Percentiles rank a stretch among this genome's conserved stretches.
phyloP scores from a whole-genome alignment of 768 basidiomycete species.

The Serendipita sp. region DNA sequence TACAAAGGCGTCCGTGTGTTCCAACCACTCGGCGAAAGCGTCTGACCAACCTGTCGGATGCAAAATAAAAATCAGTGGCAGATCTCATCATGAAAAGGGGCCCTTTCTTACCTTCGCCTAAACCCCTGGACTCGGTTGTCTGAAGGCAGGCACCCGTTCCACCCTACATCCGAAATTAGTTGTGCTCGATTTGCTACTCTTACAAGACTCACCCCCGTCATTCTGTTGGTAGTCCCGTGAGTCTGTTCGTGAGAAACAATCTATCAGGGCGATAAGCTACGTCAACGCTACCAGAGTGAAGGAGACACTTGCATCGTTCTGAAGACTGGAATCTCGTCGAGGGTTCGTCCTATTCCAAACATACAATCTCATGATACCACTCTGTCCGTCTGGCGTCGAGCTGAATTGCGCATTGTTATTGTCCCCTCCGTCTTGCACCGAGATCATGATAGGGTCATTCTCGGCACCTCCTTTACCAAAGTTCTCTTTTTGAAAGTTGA shows the following conservation, averaged over 20 bases:
- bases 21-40: slow-evolving; percentile 18
- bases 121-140: slow-evolving; percentile 23
- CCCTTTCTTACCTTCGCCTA: slow-evolving; percentile 17
- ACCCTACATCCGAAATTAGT: slow-evolving; percentile 18
- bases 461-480: slow-evolving; percentile 22
- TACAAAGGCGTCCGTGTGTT: slow-evolving; percentile 6
- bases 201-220: slow-evolving; percentile 20
- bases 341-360: slow-evolving; percentile 23
- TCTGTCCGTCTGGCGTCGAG: slow-evolving; percentile 17
- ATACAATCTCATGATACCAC: slow-evolving; percentile 11
- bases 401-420: slow-evolving; percentile 15
- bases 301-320: slow-evolving; percentile 20
- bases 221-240: slow-evolving; percentile 28
- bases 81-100: slow-evolving; percentile 22
- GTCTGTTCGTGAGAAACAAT: slow-evolving; percentile 21
- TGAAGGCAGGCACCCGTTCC: slow-evolving; percentile 7
- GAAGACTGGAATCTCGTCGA: slow-evolving; percentile 23
- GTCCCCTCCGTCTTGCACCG: slow-evolving; percentile 19
- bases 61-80: slow-evolving; percentile 15
- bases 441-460: slow-evolving; percentile 22
- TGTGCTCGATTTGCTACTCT: neutral
- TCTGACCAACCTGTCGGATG: slow-evolving; percentile 29
- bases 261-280: slow-evolving; percentile 22
- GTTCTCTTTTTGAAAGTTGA: slow-evolving; percentile 26
- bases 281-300: slow-evolving; percentile 22